Base-by-base conservation (phyloP, 768 basidiomycete species). In the Auricularia auricula-judae region DNA sequence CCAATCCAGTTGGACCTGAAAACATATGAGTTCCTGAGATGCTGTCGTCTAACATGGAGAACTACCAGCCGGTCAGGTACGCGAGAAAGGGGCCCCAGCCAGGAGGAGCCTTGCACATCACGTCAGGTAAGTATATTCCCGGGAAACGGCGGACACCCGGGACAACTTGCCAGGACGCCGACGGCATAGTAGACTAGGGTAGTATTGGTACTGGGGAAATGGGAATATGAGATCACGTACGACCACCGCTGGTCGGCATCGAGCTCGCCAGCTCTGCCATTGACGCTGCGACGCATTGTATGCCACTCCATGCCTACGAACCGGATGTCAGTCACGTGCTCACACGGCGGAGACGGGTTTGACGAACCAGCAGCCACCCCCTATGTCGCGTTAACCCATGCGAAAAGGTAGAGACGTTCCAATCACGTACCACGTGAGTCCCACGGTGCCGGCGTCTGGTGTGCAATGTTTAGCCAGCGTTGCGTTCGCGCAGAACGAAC, bases 261-360 rank as follows among this genome's bases (percentile, higher is more conserved):
- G 65, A 62, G n/a, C 51, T 54, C 33, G 65, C 44, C 21, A 66
- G 36, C 53, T 66, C 65, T 36, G 65, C 65, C 65, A 66, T 63
- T n/a, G 51, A 35, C 10, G 56, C 35, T 10, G 65, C 62, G 23
- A 66, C 65, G 18, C 51, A 62, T 54, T 66, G 65, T 29, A 66
- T 66, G n/a, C 65, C 65, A 33, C 16, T 36, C 65, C 62, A 63
- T 18, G 65, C 65, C 23, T 63, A 18, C 5, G 47, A 10, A 5
- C 18, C 47, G 18, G 47, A 42, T 42, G 39, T 14, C 39, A 8
- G 47, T 51, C 47, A 51, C 18, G 47, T 18, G 39, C 35, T 51
- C 21, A 44, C 62, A 4, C 62, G 43, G 4, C 62, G 62, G 12
- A 43, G 62, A 16, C 62, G 29, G 36, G 53, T 8, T 51, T 18